phyloP scores from a whole-genome alignment of 1,139 yeast species.

The Lodderomyces margitis region DNA sequence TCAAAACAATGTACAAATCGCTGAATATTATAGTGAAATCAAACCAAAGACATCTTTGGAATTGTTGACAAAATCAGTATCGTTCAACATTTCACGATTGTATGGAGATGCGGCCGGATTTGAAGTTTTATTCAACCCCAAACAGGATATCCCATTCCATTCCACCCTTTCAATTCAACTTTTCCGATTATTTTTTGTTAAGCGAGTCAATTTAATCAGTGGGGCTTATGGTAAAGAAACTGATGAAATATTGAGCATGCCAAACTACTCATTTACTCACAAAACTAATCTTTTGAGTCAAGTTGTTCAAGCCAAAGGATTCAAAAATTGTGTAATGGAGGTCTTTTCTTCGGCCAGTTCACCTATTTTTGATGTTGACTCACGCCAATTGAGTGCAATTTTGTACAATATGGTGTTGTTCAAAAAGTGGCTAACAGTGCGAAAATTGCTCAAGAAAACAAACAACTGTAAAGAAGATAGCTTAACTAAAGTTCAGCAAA shows the following conservation, averaged over 20 bases:
- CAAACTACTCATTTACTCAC: constrained; percentile 51
- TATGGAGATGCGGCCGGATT: constrained; percentile 53
- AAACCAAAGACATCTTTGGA: constrained; percentile 30
- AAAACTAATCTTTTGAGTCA: constrained; percentile 52
- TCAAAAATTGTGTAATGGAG: constrained; percentile 38
- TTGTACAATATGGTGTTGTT: constrained; percentile 35
- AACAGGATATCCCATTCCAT: constrained; percentile 53
- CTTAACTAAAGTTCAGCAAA: background rate
- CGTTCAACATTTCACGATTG: constrained; percentile 34
- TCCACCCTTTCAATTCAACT: constrained; percentile 45
- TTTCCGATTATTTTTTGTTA: constrained; percentile 31
- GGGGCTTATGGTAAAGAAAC: constrained; percentile 17
- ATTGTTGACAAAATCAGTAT: constrained; percentile 28
- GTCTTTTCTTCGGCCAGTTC: constrained; percentile 46
- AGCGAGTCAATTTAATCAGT: constrained; percentile 14
- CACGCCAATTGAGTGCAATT: constrained; percentile 41
- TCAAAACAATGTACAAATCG: constrained; percentile 24
- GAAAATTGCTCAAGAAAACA: constrained; percentile 16
- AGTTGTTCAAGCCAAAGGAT: constrained; percentile 34
- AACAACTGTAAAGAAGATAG: background rate
- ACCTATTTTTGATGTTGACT: constrained; percentile 49
- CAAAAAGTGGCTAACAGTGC: constrained; percentile 31
- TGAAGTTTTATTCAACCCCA: constrained; percentile 50
- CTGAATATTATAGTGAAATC: constrained; percentile 23
- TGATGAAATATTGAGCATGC: constrained; percentile 50